Base-by-base conservation (phyloP, 345 rosid species). In the Ceriops tagal region DNA sequence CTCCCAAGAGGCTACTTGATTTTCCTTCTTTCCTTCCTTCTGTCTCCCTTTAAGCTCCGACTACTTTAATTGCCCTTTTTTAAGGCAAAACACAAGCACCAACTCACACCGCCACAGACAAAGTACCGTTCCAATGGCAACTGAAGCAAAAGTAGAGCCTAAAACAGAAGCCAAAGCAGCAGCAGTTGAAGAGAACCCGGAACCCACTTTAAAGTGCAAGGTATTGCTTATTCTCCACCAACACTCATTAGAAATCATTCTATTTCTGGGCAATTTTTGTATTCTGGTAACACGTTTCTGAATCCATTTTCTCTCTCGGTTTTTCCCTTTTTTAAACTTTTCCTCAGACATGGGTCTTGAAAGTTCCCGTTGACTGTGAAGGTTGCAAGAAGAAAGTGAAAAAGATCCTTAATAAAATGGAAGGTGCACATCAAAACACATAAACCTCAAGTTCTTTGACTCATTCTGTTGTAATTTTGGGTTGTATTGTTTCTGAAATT, bases 151-250 rank as follows among this genome's bases (percentile, higher is more conserved):
- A 24, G 28, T 22, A 22, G 59, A 56, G 18, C 28, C 11, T 3
- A 56, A 24, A 56, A 22, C 59, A 24, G 59, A 56, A 24, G 59
- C 59, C 28, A 55, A 24, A 66, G 78, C 74, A 68, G 13, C 46
- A 16, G 64, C 39, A 31, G 46, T 22, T 8, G 84, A 76, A 57
- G 71, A 62, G 19, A 77, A 73, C 74, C 51, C 58, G 24, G 86
- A 77, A 30, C 67, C 67, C 53, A 77, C 85, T 71, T 88, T 89
- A 31, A 83, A 79, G 46, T 87, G 71, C 79, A 92, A 88, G 91
- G 98, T 88, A 57, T 64, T 26, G 10, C 31, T 58, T 28, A 21
- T 30, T 46, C n/a, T 3, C 20, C 37, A 53, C 53, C 5, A 26
- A 55, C 0, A 11, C 9, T 31, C 10, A 31, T 37, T 20, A 24